These are phyloP conservation scores for Coemansia reversa DNA, from an alignment of 192 early-diverging fungal species.

Conservation along the genomic window DNA sequence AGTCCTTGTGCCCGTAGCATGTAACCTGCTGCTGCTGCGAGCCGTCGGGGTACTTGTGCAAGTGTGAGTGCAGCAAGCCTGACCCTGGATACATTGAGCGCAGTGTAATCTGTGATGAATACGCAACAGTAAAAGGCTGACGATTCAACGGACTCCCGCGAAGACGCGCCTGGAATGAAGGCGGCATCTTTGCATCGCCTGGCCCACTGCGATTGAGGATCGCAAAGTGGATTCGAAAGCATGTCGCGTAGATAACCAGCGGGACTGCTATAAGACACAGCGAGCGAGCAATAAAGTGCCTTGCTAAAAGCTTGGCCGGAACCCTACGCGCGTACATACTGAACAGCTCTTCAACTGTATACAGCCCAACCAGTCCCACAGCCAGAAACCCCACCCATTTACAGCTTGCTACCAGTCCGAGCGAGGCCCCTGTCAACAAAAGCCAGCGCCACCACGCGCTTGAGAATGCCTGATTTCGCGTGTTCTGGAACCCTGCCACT, in stretches of 20 bases:
- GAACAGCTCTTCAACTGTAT: constrained; percentile 89
- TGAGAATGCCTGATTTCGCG: constrained; percentile 56
- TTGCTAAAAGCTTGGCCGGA: constrained; percentile 53
- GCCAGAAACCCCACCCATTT: constrained; percentile 97
- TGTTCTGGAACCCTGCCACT: constrained; percentile 59
- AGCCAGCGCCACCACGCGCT: constrained; percentile 67
- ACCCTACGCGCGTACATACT: constrained; percentile 63
- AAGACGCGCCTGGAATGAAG: constrained; percentile 81
- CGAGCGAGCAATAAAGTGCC: constrained; percentile 81
- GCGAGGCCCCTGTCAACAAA: constrained; percentile 58
- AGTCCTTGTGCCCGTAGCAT: constrained; percentile 71
- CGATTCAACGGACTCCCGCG: constrained; percentile 66
- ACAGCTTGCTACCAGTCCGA: constrained; percentile 63
- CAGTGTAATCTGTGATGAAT: constrained; percentile 20
- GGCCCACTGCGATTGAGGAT: constrained; percentile 77
- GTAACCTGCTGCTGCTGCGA: constrained; percentile 84
- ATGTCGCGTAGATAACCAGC: constrained; percentile 71
- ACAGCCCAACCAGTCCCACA: constrained; percentile 84
- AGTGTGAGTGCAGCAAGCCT: constrained; percentile 59
- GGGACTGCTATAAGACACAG: constrained; percentile 84
- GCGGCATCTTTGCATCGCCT: constrained; percentile 89
- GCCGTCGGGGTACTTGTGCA: constrained; percentile 57
- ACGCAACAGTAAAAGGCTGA: constrained; percentile 24
- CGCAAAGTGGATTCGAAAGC: constrained; percentile 90
- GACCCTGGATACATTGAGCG: constrained; percentile 22